phyloP scores from a whole-genome alignment of 2,329 filamentous ascomycete species.

The Cladophialophora carrionii region DNA sequence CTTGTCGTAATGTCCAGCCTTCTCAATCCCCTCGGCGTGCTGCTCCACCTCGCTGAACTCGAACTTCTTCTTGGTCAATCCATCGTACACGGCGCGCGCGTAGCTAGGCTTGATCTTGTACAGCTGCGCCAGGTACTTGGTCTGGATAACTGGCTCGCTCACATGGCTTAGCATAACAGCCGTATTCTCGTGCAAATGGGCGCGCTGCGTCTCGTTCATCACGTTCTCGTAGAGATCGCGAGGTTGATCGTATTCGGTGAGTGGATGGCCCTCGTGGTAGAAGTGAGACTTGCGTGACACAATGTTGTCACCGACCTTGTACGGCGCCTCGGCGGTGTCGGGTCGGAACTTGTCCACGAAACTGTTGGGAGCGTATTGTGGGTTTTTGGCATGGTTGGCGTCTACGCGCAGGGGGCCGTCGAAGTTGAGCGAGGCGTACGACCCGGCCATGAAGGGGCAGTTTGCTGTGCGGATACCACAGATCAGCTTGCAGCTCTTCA shows the following conservation, averaged over 20 bases:
- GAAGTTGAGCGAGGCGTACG: conserved; percentile 54
- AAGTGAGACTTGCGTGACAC: conserved; percentile 58
- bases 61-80: conserved; percentile 52
- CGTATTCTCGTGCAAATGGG: conserved; percentile 56
- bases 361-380: conserved; percentile 58
- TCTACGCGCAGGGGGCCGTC: conserved; percentile 52
- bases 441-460: conserved; percentile 56
- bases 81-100: conserved; percentile 52
- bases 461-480: conserved; percentile 28
- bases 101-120: conserved; percentile 56
- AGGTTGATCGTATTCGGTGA: conserved; percentile 57
- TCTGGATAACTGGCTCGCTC: conserved; percentile 51
- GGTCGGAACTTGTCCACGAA: conserved; percentile 57
- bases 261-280: conserved; percentile 58
- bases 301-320: conserved; percentile 55
- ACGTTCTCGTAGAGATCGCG: conserved; percentile 54
- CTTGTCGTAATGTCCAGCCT: conserved; percentile 30
- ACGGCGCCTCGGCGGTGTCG: conserved; percentile 56
- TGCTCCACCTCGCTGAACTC: conserved; percentile 52
- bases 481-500: not conserved
- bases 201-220: conserved; percentile 51
- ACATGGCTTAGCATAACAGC: conserved; percentile 52
- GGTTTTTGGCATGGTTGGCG: conserved; percentile 53
- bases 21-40: conserved; percentile 51
- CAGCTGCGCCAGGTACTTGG: conserved; percentile 58